Evolutionary conservation across 225 moss, liverwort and hornwort genomes (phyloP).

Genomic region (Bryum argenteum): DNA sequence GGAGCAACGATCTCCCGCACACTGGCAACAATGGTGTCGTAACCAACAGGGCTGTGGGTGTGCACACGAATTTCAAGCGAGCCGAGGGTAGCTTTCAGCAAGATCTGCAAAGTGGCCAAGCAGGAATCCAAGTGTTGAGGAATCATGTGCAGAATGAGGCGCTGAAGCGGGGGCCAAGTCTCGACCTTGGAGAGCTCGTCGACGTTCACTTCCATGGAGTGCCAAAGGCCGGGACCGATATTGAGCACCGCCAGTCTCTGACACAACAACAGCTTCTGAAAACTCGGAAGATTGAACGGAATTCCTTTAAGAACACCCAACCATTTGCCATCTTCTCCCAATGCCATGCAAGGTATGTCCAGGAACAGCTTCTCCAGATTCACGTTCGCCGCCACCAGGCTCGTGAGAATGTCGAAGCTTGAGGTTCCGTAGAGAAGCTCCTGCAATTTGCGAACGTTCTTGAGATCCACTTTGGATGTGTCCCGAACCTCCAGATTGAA

Average conservation of each 20-base stretch:
- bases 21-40: constrained; percentile 26
- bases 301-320: constrained; percentile 46
- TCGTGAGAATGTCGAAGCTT: constrained; percentile 40
- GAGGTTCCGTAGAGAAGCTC: constrained; percentile 55
- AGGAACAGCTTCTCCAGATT: constrained; percentile 55
- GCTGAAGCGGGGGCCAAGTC: constrained; percentile 55
- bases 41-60: constrained; percentile 42
- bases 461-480: constrained; percentile 35
- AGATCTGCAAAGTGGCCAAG: constrained; percentile 24
- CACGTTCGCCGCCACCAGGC: constrained; percentile 28
- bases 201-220: constrained; percentile 58
- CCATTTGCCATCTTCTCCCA: constrained; percentile 64
- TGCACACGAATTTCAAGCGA: constrained; percentile 48
- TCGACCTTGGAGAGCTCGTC: constrained; percentile 33
- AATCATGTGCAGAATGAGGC: constrained; percentile 59
- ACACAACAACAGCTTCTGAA: constrained; percentile 43
- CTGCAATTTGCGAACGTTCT: constrained; percentile 34
- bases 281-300: constrained; percentile 48
- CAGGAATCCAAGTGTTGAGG: constrained; percentile 45
- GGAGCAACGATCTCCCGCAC: constrained; percentile 20
- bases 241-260: constrained; percentile 52
- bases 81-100: constrained; percentile 36
- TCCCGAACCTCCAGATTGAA: constrained; percentile 55
- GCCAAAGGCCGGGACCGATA: constrained; percentile 75
- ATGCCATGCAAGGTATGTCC: constrained; percentile 73